Conservation (phyloP, 441 rosid genomes). For the Hypseocharis bilobata region DNA sequence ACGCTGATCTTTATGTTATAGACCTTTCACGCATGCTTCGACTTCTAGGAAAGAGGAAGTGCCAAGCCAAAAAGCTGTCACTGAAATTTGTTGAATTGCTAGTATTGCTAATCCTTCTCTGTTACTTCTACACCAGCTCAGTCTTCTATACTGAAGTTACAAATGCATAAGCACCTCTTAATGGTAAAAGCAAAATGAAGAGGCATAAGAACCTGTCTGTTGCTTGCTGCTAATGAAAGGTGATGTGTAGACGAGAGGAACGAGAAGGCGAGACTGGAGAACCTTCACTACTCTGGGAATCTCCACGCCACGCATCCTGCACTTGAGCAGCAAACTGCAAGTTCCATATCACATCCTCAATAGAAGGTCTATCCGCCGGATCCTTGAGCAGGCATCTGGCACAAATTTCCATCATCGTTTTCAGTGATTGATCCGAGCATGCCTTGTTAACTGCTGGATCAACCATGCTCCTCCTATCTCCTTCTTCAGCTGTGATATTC, state of each 20-base stretch:
- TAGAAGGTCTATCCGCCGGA: constrained; percentile 57
- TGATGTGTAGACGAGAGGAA: constrained; percentile 21
- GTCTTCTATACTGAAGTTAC: too few species aligned
- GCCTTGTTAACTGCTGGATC: constrained; percentile 48
- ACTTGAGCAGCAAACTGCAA: constrained; percentile 93
- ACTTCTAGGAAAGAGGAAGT: too few species aligned
- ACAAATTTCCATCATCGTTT: constrained; percentile 72
- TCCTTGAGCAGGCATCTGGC: constrained; percentile 56
- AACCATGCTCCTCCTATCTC: constrained; percentile 46
- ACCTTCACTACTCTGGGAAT: constrained; percentile 56
- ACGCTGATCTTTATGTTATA: too few species aligned
- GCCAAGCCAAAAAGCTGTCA: too few species aligned
- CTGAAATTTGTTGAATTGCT: too few species aligned
- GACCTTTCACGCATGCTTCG: too few species aligned
- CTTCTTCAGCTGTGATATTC: constrained; percentile 35
- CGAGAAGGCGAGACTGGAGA: constrained; percentile 42
- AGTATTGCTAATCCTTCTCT: too few species aligned
- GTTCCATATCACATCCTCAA: constrained; percentile 90
- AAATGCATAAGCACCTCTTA: too few species aligned
- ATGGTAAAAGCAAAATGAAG: too few species aligned
- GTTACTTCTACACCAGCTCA: too few species aligned
- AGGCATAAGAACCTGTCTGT: too few species aligned
- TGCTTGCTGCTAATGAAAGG: constrained; percentile 23
- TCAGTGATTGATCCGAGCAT: constrained; percentile 65
- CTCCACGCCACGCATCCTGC: constrained; percentile 54